Base-by-base conservation (phyloP, 441 rosid genomes). In the Heliophila coronopifolia region DNA sequence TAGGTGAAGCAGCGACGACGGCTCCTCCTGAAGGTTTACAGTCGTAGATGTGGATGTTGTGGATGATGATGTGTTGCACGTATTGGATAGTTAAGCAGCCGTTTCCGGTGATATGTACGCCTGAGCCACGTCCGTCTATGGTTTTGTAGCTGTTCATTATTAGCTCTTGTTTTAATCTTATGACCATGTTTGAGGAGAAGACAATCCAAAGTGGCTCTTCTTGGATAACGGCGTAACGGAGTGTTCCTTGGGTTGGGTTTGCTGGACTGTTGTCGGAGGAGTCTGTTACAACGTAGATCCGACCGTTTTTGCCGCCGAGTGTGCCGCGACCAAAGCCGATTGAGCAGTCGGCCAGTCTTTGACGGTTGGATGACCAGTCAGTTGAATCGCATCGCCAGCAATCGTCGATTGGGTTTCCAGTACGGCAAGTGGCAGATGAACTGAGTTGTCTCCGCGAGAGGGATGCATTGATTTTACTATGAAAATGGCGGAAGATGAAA, bases 381-480 rank as follows among this genome's bases (percentile, higher is more conserved):
- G 60, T 8, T 1, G 77, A 72, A 59, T 74, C 77, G 67, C 98
- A 87, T 13, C 67, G 70, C 98, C 98, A 91, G 76, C 98, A 91
- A 65, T 91, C 98, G 61, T 91, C 98, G 54, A 87, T 76, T 24
- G 96, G 98, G 74, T 91, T 91, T 33, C 96, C 93, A 43, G 85
- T 82, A 22, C 58, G 72, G 65, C 98, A 87, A 24, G 46, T 12
- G 36, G 69, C 41, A 5, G 65, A 20, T 40, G 27, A 26, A 74
- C 61, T 1, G 18, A 78, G 65, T 34, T 63, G 61, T 35, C 95
- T 77, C 63, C 84, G 66, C 60, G 89, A 59, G 16, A 85, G 19
- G 7, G 97, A 88, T 18, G 47, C 74, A 56, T 83, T 80, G 28
- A 92, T 65, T 39, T 51, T 73, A 61, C 97, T 92, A 77, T 46